These are phyloP conservation scores for Saccharomyces pastorianus DNA, from an alignment of 1,139 yeast species.

Conservation along the genomic window DNA sequence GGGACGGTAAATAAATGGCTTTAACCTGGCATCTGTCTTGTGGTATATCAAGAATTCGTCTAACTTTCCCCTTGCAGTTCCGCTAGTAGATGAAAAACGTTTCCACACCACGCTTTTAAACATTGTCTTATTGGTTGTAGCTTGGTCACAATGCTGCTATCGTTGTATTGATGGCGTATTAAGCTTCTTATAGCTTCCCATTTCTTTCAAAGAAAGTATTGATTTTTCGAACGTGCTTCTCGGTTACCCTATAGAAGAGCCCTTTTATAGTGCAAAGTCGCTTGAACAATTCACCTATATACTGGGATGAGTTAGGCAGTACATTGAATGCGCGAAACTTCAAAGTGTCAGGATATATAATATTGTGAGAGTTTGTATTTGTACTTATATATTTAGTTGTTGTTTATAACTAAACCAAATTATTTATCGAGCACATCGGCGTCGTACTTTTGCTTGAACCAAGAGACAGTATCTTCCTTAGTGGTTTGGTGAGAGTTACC, in stretches of 20 bases:
- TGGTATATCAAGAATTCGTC: constrained; percentile 22
- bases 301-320: background rate
- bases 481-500: constrained; percentile 91
- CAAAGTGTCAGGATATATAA: background rate
- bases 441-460: constrained; percentile 99
- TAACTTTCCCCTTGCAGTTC: constrained; percentile 11
- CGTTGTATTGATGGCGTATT: too few species aligned
- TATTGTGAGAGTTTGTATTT: background rate
- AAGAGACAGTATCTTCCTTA: constrained; percentile 90
- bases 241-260: background rate
- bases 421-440: constrained; percentile 91
- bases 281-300: background rate
- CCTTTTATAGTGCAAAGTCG: too few species aligned
- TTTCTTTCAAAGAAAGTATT: background rate
- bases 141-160: background rate
- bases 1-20: constrained; percentile 39
- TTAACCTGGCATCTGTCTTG: constrained; percentile 22
- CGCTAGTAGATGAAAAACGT: constrained; percentile 10
- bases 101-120: background rate
- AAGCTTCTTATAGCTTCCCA: background rate
- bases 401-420: constrained; percentile 13
- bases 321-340: background rate
- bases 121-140: background rate
- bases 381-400: background rate
- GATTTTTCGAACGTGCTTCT: background rate